Conservation (phyloP, 306 rosid genomes). For the Corylus americana region DNA sequence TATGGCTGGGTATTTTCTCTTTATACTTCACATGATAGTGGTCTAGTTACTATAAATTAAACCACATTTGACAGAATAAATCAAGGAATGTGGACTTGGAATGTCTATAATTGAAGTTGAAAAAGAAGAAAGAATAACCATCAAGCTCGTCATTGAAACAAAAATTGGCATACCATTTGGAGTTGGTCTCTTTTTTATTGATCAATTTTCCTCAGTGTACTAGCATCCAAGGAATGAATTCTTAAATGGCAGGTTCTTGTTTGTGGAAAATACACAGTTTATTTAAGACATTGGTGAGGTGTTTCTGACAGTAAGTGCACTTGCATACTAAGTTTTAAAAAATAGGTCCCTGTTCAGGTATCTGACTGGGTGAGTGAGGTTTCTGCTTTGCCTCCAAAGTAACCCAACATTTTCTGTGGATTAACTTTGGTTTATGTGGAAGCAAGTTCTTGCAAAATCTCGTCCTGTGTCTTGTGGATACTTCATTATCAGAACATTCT, state of each 20-base stretch:
- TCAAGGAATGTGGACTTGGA: not conserved
- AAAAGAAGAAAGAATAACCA: not conserved
- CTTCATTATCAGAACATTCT: not conserved
- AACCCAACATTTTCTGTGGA: not conserved
- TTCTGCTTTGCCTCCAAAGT: not conserved
- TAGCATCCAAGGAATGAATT: not conserved
- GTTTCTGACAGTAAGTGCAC: not conserved
- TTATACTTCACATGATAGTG: no score
- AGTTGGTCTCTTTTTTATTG: not conserved
- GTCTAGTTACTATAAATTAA: not conserved
- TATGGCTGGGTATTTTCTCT: not conserved
- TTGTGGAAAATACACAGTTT: not conserved
- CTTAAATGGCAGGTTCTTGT: not conserved
- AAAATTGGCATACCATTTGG: not conserved
- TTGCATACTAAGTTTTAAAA: not conserved
- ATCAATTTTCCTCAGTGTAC: not conserved
- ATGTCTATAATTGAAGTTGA: not conserved
- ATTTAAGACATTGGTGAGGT: not conserved
- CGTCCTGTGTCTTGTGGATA: not conserved
- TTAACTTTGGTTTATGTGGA: not conserved
- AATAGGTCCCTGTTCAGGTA: not conserved
- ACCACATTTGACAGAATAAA: not conserved
- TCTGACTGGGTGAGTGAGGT: not conserved
- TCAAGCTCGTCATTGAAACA: not conserved
- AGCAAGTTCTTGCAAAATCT: not conserved